Base-by-base conservation (phyloP, 495 filamentous ascomycete genomes). In the Talaromyces wortmannii region DNA sequence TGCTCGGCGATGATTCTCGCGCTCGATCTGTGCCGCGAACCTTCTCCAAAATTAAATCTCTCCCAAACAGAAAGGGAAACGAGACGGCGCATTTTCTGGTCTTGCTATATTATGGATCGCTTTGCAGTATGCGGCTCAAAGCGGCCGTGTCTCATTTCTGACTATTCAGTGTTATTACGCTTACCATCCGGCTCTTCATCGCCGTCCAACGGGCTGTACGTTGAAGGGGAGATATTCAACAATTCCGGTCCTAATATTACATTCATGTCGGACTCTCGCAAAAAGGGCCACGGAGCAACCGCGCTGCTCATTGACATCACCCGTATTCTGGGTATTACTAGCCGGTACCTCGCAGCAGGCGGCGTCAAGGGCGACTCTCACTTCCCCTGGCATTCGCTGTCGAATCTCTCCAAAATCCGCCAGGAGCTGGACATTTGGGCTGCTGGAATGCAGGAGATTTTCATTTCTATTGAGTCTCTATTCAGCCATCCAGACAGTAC, bases 311-410 rank as follows among this genome's bases (percentile, higher is more conserved):
- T 92, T 59, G 89, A 91, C 61, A 91, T 95, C 55, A 84, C 82
- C 15, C 83, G 88, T 15, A 88, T 92, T 30, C 73, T 95, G 7
- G 89, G 89, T 16, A 83, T 83, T n/a, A 91, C 89, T 0, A 91
- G 91, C 57, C 82, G 85, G 57, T 95, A 95, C 67, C 76, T 92
- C 44, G 87, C 88, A 11, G 86, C 88, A 11, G 90, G 90, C 6
- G 90, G 90, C 23, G 88, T 91, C 50, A 92, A 91, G 65, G 88
- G 88, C 46, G 90, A 95, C 63, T 90, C 88, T 0, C 88, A 92
- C 62, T 92, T 92, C 59, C 89, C 89, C 13, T 95, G 90, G 90
- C 89, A 95, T 64, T 80, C 89, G 4, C 76, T 89, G 18, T 92
- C 89, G 7, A 91, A 86, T 59, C 75, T 92, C 0, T 92, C 89